Percentiles rank a stretch among this genome's conserved stretches.
phyloP scores from a whole-genome alignment of 2,329 filamentous ascomycete species.

The Aspergillus hortae region DNA sequence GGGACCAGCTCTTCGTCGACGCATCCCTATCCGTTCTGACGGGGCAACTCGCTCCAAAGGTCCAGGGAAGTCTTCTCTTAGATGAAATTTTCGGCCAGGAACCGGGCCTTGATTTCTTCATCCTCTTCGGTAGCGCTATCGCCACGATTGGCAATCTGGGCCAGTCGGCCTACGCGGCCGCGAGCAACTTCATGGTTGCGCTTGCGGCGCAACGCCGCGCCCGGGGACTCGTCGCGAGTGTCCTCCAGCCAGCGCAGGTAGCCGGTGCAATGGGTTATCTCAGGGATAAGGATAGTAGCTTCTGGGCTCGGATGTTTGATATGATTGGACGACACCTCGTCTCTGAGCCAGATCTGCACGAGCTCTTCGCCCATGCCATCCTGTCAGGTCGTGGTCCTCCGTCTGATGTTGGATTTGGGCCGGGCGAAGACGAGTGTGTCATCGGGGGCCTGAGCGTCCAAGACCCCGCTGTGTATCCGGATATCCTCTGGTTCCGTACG shows the following conservation, averaged over 20 bases:
- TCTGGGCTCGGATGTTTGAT: not conserved
- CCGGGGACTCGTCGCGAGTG: conserved; percentile 1
- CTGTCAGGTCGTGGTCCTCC: not conserved
- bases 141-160: conserved; percentile 5
- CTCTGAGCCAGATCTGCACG: conserved; percentile 5
- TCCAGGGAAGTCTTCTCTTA: conserved; percentile 3
- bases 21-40: conserved; percentile 1
- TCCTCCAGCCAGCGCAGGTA: conserved; percentile 5
- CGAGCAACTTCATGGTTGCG: conserved; percentile 2
- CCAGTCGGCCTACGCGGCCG: conserved; percentile 8
- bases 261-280: not conserved
- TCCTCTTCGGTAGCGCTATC: conserved; percentile 4
- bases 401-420: not conserved
- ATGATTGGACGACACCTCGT: not conserved
- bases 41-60: conserved; percentile 3
- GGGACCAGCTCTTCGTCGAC: conserved; percentile 3
- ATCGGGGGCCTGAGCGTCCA: not conserved
- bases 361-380: conserved; percentile 10
- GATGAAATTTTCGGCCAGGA: conserved; percentile 5
- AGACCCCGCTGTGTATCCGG: not conserved
- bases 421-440: not conserved
- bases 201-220: not conserved
- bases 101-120: conserved; percentile 11
- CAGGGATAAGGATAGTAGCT: not conserved
- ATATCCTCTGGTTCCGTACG: not conserved